A percentile compares a stretch with the other conserved stretches of the same genome.
Conservation (phyloP, 2,329 filamentous ascomycete genomes). For the Cladophialophora immunda region DNA sequence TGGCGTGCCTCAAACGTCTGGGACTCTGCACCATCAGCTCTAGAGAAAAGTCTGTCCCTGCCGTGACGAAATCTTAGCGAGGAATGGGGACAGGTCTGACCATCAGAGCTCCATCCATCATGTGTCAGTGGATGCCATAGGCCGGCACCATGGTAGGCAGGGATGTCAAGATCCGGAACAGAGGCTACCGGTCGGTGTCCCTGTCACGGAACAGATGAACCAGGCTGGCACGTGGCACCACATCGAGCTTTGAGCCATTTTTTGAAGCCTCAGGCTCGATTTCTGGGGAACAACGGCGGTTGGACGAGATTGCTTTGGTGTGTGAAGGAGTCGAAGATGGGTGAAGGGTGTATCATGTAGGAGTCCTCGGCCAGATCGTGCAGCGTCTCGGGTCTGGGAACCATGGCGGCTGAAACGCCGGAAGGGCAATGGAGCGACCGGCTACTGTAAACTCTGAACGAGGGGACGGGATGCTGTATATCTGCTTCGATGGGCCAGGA, state of each 20-base stretch:
- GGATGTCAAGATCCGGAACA: slow-evolving; percentile 13
- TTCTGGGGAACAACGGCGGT: neutral
- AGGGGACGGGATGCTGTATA: neutral
- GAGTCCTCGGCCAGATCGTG: slow-evolving; percentile 14
- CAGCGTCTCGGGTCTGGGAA: slow-evolving; percentile 14
- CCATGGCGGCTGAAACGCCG: slow-evolving; percentile 16
- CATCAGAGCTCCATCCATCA: neutral
- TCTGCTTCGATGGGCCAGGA: neutral
- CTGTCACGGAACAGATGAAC: slow-evolving; percentile 13
- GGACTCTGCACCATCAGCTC: neutral
- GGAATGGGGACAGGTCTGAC: neutral
- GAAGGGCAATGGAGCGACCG: neutral
- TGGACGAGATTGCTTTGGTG: slow-evolving; percentile 24
- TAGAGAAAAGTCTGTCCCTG: neutral
- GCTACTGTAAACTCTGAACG: neutral
- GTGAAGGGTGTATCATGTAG: slow-evolving; percentile 14
- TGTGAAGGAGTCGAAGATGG: slow-evolving; percentile 29
- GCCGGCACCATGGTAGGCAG: neutral
- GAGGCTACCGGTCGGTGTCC: slow-evolving; percentile 4
- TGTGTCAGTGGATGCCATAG: neutral
- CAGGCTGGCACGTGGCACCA: neutral
- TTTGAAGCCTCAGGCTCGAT: neutral
- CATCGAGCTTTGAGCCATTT: slow-evolving; percentile 5
- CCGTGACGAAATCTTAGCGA: neutral
- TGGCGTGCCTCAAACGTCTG: neutral